phyloP scores from a whole-genome alignment of 1,284 basidiomycete species.

The Cutaneotrichosporon mucoides region DNA sequence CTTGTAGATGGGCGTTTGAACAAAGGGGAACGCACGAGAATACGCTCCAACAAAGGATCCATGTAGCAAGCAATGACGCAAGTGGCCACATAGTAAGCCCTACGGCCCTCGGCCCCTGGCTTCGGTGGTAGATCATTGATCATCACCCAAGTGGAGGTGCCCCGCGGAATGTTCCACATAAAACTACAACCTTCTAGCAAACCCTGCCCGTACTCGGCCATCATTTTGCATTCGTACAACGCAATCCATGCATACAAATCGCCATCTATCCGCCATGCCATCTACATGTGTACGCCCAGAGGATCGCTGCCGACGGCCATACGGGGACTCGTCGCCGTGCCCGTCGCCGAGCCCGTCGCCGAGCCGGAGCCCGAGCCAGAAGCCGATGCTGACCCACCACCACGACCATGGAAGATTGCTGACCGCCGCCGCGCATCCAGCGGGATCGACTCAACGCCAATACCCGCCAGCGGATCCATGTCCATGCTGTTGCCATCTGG shows the following conservation, averaged over 20 bases:
- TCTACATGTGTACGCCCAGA: conserved; percentile 10
- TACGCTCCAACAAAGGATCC: no score
- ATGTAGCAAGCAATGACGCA: no score
- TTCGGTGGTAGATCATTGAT: background rate
- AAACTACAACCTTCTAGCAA: background rate
- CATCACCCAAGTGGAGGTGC: no score
- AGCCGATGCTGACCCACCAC: background rate
- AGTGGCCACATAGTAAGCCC: no score
- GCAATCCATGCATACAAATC: background rate
- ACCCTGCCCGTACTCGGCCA: background rate
- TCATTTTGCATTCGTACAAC: background rate
- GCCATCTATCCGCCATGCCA: no score
- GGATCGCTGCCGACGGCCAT: conserved; percentile 15
- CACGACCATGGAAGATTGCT: background rate
- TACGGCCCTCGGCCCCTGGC: no score
- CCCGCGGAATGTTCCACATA: background rate
- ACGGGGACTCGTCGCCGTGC: conserved; percentile 3
- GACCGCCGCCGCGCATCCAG: conserved; percentile 5
- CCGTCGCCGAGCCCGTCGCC: background rate
- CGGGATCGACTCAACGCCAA: conserved; percentile 10
- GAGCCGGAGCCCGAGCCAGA: background rate
- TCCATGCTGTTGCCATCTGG: background rate
- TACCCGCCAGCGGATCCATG: conserved; percentile 15
- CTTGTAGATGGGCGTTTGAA: no score
- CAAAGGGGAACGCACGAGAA: no score